Evolutionary conservation across 2,329 filamentous ascomycete species (phyloP).

Genomic region (Botryotinia convoluta): DNA sequence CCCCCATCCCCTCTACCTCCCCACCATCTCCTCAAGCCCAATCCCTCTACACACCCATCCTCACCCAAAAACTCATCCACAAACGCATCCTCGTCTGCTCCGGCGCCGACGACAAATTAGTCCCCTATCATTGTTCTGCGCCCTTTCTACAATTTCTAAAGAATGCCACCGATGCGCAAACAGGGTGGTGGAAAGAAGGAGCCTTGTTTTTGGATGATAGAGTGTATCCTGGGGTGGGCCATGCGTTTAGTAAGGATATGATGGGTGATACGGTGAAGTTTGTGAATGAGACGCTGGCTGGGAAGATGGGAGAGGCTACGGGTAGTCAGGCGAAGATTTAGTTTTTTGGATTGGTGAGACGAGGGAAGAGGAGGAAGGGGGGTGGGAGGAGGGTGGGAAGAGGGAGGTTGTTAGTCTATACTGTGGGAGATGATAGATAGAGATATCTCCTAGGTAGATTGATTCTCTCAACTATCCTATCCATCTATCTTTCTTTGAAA

Average conservation of each 20-base stretch:
- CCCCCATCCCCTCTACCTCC: constrained; percentile 36
- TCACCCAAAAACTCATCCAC: constrained; percentile 52
- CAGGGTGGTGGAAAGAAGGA: constrained; percentile 53
- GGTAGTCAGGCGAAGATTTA: constrained; percentile 28
- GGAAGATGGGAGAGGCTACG: not conserved
- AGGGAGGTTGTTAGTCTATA: not conserved
- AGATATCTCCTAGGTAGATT: too few species aligned
- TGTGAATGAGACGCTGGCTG: constrained; percentile 45
- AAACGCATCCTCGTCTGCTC: constrained; percentile 66
- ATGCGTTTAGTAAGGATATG: constrained; percentile 69
- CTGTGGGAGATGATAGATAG: too few species aligned
- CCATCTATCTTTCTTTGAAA: not conserved
- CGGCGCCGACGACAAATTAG: constrained; percentile 67
- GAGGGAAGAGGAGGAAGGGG: too few species aligned
- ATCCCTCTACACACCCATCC: constrained; percentile 45
- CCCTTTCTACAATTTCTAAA: constrained; percentile 63
- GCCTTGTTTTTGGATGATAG: constrained; percentile 60
- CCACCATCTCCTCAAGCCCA: constrained; percentile 45
- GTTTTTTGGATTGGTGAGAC: not conserved
- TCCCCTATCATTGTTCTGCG: constrained; percentile 62
- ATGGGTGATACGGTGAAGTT: constrained; percentile 63
- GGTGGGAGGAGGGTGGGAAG: too few species aligned
- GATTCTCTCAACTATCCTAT: not conserved
- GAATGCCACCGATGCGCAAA: constrained; percentile 42
- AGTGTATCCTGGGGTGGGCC: constrained; percentile 66